Conservation (phyloP, 192 early-diverging fungal species). For the Jimgerdemannia lactiflua region DNA sequence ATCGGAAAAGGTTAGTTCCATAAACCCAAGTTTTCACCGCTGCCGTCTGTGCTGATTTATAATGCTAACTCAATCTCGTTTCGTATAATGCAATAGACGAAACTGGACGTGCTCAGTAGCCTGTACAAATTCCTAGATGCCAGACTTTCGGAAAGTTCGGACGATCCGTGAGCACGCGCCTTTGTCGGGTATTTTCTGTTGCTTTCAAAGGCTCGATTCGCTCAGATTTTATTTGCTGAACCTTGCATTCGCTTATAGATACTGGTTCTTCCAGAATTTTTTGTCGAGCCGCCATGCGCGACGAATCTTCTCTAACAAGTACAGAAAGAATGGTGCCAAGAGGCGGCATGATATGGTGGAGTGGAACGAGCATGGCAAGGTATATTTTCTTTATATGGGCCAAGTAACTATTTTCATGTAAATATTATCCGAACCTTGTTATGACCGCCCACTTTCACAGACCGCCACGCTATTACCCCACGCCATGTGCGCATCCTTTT, state of each 20-base stretch:
- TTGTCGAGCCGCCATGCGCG: constrained; percentile 37
- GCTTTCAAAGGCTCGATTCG: too few species aligned
- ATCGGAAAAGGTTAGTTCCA: neutral
- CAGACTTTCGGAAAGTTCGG: constrained; percentile 38
- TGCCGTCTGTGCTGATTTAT: neutral
- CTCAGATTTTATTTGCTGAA: too few species aligned
- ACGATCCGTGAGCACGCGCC: constrained; percentile 32
- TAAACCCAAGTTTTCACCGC: neutral
- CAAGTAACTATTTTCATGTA: too few species aligned
- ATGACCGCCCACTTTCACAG: neutral
- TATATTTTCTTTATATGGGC: neutral
- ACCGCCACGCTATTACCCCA: constrained; percentile 11
- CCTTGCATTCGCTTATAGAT: constrained; percentile 5
- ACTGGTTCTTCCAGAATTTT: constrained; percentile 50
- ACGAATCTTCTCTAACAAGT: constrained; percentile 29
- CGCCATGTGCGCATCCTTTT: constrained; percentile 8
- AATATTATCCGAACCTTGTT: too few species aligned
- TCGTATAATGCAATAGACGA: constrained; percentile 27
- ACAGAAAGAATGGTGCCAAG: neutral
- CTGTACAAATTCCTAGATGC: constrained; percentile 53
- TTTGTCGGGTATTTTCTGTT: too few species aligned
- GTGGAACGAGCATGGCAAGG: neutral
- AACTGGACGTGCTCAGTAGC: constrained; percentile 57
- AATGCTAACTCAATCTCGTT: neutral
- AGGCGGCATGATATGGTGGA: neutral